Evolutionary conservation across 2,329 filamentous ascomycete genomes (phyloP), one percentile per base, ranked within the genome.

Genomic region (Cladophialophora immunda): DNA sequence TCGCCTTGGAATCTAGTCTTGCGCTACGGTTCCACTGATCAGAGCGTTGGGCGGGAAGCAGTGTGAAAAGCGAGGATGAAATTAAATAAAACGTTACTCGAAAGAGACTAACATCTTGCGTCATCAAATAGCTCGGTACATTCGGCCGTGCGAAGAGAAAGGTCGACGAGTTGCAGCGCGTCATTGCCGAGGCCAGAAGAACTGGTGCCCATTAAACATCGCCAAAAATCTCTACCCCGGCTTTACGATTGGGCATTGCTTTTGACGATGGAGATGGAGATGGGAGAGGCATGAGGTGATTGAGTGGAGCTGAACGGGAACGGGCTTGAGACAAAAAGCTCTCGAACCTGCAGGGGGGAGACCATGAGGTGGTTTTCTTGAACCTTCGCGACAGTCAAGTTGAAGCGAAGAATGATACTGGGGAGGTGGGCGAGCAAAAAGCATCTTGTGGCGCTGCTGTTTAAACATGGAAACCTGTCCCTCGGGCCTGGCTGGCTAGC

Each of bases 101-200:
- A 72, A 75, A 71, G 72, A 55, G 9, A 30, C 61, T 64, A 59
- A 64, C 70, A 27, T 65, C 2, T 59, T 65, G 38, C 27, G 41
- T 65, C 61, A 19, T 64, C 66, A 6, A 29, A 72, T 73, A 95
- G 91, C 94, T 99, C 87, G 95, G 95, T 82, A 98, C 95, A 78
- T 98, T 98, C 85, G 92, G 92, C 81, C 94, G 95, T 84, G 94
- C 94, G 81, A 99, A 99, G 94, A 90, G 89, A 83, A 99, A 99
- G 94, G 95, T 99, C 76, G 95, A 99, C 82, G 94, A 98, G 87
- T 93, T 99, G 86, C 92, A 93, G 86, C 90, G 92, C 79, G 92
- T 99, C 84, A 99, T 99, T 81, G 93, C 94, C 79, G 95, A 98
- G 87, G 90, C 94, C 81, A 94, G 94, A 85, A 87, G 90, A 81